Base-by-base conservation (phyloP, 495 filamentous ascomycete species). In the Wilcoxina mikolae region DNA sequence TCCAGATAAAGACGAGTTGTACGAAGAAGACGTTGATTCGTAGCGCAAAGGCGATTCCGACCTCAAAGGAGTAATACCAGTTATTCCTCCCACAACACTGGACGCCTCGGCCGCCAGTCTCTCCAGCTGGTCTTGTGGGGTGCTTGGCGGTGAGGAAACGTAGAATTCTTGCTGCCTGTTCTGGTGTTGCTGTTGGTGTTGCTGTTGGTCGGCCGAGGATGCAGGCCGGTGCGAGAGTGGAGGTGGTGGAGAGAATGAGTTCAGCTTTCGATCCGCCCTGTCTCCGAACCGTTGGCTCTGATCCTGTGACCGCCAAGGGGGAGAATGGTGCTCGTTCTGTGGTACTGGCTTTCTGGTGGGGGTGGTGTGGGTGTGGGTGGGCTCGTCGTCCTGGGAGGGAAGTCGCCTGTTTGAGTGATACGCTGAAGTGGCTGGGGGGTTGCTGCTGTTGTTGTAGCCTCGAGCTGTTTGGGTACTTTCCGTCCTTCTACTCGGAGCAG, bases 91-190 rank as follows among this genome's bases (percentile, higher is more conserved):
- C 9, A 56, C 56, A 48, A 65, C 43, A 38, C 53, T 61, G 17
- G 61, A 65, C 22, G 62, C 62, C 53, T 65, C 62, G 23, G 57
- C 58, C 24, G 62, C 58, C 47, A 65, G 35, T 41, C 58, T 58
- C 49, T 65, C 62, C 20, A 65, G 54, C 51, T 61, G 58, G 28
- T 65, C 54, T 55, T 65, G 62, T 17, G 62, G 56, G 43, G 50
- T 24, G 15, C 56, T 56, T 17, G 61, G 56, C 41, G 56, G 62
- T 17, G 58, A 27, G 24, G 46, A 49, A 24, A 18, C 12, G 24
- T 49, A 29, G 25, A 29, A 20, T 46, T 35, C n/a, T 17, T 46
- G 43, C 23, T 46, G 43, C 11, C 7, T 42, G 9, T 18, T 42
- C 2, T 51, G 47, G 44, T 43, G 38, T 46, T 39, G 48, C 51